Conservation (phyloP, 139 green algal species). For the Coelastrella sp. region DNA sequence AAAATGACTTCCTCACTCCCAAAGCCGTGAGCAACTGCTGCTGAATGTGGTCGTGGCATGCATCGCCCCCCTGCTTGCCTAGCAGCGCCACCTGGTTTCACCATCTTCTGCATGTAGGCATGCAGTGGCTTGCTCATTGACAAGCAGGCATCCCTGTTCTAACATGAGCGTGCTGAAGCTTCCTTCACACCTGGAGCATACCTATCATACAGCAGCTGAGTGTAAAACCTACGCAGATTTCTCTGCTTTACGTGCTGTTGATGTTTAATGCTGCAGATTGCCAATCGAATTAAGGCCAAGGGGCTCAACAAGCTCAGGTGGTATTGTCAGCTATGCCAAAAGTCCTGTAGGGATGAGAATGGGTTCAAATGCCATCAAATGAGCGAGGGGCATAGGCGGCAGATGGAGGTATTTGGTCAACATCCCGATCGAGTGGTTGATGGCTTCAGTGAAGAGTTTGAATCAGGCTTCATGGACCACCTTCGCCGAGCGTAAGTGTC, state of each 20-base stretch:
- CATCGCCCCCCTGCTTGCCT: neutral
- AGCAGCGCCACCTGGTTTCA: no score
- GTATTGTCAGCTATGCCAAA: constrained; percentile 98
- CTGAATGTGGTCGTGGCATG: neutral
- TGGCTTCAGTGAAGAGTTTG: constrained; percentile 93
- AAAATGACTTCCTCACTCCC: constrained; percentile 91
- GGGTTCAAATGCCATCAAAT: constrained; percentile 98
- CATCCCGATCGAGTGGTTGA: constrained; percentile 83
- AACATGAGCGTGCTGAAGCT: neutral
- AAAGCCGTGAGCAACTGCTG: constrained; percentile 77
- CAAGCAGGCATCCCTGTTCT: neutral
- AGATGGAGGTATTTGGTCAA: constrained; percentile 90
- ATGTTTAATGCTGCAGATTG: constrained; percentile 72
- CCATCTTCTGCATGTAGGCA: neutral
- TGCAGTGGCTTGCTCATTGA: neutral
- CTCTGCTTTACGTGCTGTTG: no score
- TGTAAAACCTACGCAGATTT: neutral
- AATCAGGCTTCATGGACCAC: constrained; percentile 92
- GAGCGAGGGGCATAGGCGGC: constrained; percentile 81
- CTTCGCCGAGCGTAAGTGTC: constrained; percentile 71
- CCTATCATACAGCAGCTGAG: neutral
- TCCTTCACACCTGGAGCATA: neutral
- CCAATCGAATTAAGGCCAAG: constrained; percentile 97
- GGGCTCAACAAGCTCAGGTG: constrained; percentile 96
- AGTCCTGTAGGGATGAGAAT: constrained; percentile 99